Percentiles rank a stretch among this genome's conserved stretches.
Evolutionary conservation across 2,329 filamentous ascomycete genomes (phyloP).

Genomic region (Paraphaeosphaeria minitans): DNA sequence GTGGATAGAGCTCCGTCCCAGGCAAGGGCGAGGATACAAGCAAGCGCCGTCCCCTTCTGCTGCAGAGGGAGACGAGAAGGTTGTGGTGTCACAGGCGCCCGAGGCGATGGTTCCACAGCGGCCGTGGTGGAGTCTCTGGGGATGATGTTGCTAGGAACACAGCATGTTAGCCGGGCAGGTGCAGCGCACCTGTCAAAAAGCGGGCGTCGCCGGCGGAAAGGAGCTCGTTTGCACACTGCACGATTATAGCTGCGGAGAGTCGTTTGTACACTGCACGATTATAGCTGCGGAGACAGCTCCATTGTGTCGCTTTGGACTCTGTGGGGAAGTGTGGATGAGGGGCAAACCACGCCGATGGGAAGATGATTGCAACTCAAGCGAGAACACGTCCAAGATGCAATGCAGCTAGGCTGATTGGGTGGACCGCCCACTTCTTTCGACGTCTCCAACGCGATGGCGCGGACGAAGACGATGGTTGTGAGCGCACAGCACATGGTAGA

Average conservation of each 20-base stretch:
- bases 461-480: conserved; percentile 4
- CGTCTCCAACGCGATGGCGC: not conserved
- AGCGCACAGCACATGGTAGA: conserved; percentile 7
- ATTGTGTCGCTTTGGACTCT: not conserved
- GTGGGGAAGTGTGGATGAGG: not conserved
- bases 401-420: not conserved
- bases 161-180: conserved; percentile 6
- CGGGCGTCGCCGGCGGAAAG: not conserved
- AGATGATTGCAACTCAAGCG: conserved; percentile 7
- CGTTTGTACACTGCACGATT: conserved; percentile 6
- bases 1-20: conserved; percentile 55
- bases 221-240: conserved; percentile 1
- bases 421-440: not conserved
- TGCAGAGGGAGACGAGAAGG: conserved; percentile 19
- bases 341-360: not conserved
- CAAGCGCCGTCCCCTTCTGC: conserved; percentile 4
- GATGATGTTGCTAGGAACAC: conserved; percentile 35
- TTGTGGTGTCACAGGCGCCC: conserved; percentile 22
- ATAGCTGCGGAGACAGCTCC: not conserved
- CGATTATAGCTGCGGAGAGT: not conserved
- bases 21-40: conserved; percentile 35
- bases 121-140: conserved; percentile 44
- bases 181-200: not conserved
- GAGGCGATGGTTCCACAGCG: conserved; percentile 29
- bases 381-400: not conserved